These are phyloP conservation scores for Elsinoe australis DNA, from an alignment of 2,329 filamentous ascomycete genomes.

Conservation along the genomic window DNA sequence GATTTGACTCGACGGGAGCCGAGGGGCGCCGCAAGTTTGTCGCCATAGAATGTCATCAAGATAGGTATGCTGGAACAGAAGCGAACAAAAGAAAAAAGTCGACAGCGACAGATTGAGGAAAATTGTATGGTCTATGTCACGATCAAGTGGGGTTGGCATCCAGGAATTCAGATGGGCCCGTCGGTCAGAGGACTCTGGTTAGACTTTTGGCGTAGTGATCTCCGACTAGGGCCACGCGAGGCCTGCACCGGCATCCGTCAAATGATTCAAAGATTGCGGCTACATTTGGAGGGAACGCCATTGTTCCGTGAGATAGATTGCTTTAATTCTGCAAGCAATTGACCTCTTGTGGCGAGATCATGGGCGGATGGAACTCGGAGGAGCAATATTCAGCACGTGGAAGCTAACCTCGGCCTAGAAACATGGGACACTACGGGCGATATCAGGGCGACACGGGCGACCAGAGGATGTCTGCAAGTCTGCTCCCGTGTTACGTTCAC, in stretches of 20 bases:
- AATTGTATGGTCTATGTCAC: slow-evolving; percentile 4
- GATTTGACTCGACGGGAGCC: slow-evolving; percentile 12
- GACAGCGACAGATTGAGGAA: background rate
- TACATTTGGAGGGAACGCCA: slow-evolving; percentile 1
- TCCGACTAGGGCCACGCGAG: background rate
- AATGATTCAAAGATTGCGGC: slow-evolving; percentile 11
- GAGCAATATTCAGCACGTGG: no score
- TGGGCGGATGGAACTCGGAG: no score
- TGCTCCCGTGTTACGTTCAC: no score
- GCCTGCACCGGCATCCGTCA: slow-evolving; percentile 1
- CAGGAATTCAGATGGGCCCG: background rate
- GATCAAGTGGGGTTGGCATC: slow-evolving; percentile 3
- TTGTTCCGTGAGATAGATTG: background rate
- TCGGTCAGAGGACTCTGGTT: slow-evolving; percentile 3
- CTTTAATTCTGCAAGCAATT: no score
- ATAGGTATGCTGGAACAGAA: background rate
- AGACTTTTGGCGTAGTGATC: slow-evolving; percentile 13
- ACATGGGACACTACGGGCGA: no score
- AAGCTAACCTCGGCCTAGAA: no score
- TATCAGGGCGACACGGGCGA: no score
- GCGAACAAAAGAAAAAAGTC: slow-evolving; percentile 1
- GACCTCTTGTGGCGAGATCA: no score
- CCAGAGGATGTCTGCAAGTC: background rate
- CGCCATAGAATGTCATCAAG: background rate
- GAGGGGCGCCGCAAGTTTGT: slow-evolving; percentile 8